These are phyloP conservation scores for Chimonanthus salicifolius DNA, from an alignment of 164 flowering plant species.

Conservation along the genomic window DNA sequence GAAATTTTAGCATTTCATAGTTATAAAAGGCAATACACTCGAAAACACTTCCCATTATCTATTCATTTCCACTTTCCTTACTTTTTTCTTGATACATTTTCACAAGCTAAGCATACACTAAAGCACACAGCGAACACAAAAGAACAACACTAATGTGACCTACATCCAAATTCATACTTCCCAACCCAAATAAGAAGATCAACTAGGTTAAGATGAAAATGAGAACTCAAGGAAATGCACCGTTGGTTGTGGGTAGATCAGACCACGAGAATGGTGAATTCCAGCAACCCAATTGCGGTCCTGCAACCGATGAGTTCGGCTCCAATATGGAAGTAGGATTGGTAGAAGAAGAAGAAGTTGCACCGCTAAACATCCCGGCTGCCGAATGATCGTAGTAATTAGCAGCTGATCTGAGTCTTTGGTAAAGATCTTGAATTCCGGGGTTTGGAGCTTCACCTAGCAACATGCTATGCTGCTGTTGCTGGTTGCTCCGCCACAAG, in stretches of 20 bases:
- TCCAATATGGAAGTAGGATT: constrained; percentile 28
- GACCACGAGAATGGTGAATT: constrained; percentile 47
- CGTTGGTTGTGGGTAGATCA: constrained; percentile 50
- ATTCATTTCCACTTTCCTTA: too few species aligned
- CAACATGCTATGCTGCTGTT: constrained; percentile 14
- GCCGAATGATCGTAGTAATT: constrained; percentile 28
- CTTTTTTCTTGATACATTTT: constrained; percentile 11
- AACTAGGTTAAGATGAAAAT: neutral
- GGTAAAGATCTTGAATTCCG: constrained; percentile 40
- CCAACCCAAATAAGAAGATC: constrained; percentile 13
- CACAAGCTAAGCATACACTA: constrained; percentile 14
- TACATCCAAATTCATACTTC: constrained; percentile 31
- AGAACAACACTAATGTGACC: constrained; percentile 7
- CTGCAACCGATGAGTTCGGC: constrained; percentile 27
- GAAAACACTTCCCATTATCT: too few species aligned
- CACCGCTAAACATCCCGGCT: constrained; percentile 3
- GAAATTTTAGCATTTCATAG: too few species aligned
- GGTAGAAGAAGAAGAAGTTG: constrained; percentile 5
- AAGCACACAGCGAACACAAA: constrained; percentile 10
- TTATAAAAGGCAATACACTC: neutral
- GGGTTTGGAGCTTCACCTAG: constrained; percentile 19
- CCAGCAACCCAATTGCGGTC: constrained; percentile 38
- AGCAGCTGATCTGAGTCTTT: constrained; percentile 40
- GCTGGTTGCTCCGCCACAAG: constrained; percentile 30
- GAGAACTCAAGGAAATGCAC: constrained; percentile 46